These are phyloP conservation scores for Magnaporthales sp. DNA, from an alignment of 2,329 filamentous ascomycete species.

Conservation along the genomic window DNA sequence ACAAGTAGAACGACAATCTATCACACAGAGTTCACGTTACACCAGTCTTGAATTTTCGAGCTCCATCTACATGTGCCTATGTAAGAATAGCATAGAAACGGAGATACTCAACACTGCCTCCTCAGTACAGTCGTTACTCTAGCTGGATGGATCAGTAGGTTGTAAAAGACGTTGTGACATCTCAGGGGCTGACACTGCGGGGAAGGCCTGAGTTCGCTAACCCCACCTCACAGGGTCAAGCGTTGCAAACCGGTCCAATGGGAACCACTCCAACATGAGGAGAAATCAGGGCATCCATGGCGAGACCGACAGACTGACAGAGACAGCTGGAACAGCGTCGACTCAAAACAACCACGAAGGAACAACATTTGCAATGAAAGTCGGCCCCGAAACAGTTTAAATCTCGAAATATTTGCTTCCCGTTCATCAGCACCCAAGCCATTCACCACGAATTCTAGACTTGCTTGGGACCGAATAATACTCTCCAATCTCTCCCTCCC, in stretches of 20 bases:
- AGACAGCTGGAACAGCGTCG: background rate
- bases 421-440: background rate
- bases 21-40: too few relatives aligned
- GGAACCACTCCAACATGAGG: background rate
- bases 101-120: too few relatives aligned
- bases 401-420: background rate
- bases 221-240: background rate
- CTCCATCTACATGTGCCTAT: too few relatives aligned
- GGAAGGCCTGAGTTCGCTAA: background rate
- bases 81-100: too few relatives aligned
- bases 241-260: background rate
- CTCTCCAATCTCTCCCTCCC: background rate
- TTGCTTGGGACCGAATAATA: background rate
- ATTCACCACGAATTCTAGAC: background rate
- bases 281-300: background rate
- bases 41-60: too few relatives aligned
- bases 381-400: background rate
- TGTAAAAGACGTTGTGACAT: background rate
- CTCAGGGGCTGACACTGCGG: background rate
- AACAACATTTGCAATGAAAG: background rate
- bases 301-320: background rate
- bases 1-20: too few relatives aligned
- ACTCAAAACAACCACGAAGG: background rate
- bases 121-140: background rate
- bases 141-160: background rate